Evolutionary conservation across 202 grass and related monocot species (phyloP).

Genomic region (Alloteropsis angusta): DNA sequence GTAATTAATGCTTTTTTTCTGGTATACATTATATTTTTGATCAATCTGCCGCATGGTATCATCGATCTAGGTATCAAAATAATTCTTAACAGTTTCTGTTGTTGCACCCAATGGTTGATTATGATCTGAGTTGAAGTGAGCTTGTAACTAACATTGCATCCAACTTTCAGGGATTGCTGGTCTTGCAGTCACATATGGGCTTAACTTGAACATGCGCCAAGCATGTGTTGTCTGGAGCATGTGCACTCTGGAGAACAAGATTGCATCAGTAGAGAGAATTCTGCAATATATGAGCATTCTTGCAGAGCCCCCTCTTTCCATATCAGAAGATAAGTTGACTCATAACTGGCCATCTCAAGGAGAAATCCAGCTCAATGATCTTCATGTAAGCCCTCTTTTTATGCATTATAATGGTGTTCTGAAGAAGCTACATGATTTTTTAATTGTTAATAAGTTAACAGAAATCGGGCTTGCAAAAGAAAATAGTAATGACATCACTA

Average conservation of each 20-base stretch:
- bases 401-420: neutral
- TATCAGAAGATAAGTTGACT: constrained; percentile 34
- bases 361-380: constrained; percentile 43
- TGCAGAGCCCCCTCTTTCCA: constrained; percentile 68
- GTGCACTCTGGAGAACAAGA: constrained; percentile 74
- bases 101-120: neutral
- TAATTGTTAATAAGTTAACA: neutral
- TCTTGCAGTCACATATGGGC: constrained; percentile 87
- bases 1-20: no score
- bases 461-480: no score
- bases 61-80: constrained; percentile 60
- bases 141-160: constrained; percentile 2
- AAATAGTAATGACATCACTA: neutral
- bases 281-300: constrained; percentile 73
- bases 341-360: constrained; percentile 62
- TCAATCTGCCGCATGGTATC: constrained; percentile 49
- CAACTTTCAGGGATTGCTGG: constrained; percentile 68
- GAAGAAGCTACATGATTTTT: neutral
- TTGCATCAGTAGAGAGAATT: constrained; percentile 92
- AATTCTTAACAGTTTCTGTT: constrained; percentile 9
- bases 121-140: neutral
- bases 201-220: constrained; percentile 80
- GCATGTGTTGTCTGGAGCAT: constrained; percentile 62
- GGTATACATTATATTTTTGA: constrained; percentile 69
- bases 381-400: constrained; percentile 44